Base-by-base conservation (phyloP, 129 eudicot genomes). In the Tagetes erecta region DNA sequence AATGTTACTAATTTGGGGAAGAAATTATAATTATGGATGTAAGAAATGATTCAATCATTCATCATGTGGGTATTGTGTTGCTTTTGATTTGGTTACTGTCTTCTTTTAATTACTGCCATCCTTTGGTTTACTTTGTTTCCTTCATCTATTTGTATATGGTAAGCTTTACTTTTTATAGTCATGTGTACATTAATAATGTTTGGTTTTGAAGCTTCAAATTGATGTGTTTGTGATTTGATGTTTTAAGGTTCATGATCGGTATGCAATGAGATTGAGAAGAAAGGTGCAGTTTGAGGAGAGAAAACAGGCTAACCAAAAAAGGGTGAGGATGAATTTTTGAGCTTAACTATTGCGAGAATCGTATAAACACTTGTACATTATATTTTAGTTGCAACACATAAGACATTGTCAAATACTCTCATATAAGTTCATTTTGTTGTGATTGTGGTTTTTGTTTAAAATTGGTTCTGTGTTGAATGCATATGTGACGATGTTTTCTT, bases 241-340 rank as follows among this genome's bases (percentile, higher is more conserved):
- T 38, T 1, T 75, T 84, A 64, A 94, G 98, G 90, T 94, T 81
- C 86, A 94, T 83, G 96, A 90, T 57, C 74, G 84, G 35, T 94
- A 85, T 80, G 84, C 81, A 8, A 78, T 85, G 89, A 76, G 92
- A 80, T 90, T 90, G 87, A 81, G 85, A 59, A 90, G 80, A 79
- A 90, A 81, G 74, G 74, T 90, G 14, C 89, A 90, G 57, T 88
- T 81, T 75, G 98, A 94, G 76, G 98, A 94, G 66, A 80, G 86
- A 72, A 84, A 87, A 67, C 82, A 87, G 37, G 82, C 97, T 31
- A 84, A 83, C 78, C 96, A 86, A 77, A 88, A 88, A 84, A 80
- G 91, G 91, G 96, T 55, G 35, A 55, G 60, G 5, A 92, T 88
- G 68, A 65, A 30, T 65, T 37, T 41, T 58, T 72, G 14, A 72